These are phyloP conservation scores for Penicillium daleae DNA, from an alignment of 495 filamentous ascomycete species.

Conservation along the genomic window DNA sequence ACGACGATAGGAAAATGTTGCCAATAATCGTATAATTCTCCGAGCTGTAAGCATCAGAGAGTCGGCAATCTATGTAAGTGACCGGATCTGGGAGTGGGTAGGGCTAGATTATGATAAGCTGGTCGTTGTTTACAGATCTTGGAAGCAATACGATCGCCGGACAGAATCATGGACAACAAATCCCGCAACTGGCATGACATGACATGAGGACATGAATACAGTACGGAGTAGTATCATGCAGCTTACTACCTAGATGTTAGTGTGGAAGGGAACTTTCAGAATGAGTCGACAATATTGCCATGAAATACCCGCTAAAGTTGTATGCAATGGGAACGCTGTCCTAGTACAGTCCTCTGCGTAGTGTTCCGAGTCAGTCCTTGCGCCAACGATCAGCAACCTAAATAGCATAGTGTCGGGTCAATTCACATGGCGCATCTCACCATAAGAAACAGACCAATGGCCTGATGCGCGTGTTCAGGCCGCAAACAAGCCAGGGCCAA, in stretches of 20 bases:
- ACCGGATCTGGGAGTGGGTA: neutral
- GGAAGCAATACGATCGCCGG: neutral
- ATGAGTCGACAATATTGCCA: neutral
- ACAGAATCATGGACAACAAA: neutral
- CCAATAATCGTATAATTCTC: neutral
- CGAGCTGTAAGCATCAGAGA: neutral
- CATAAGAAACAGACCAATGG: slow-evolving; percentile 1
- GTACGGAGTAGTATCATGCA: slow-evolving; percentile 1
- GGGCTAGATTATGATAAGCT: neutral
- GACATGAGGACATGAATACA: neutral
- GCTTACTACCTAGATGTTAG: neutral
- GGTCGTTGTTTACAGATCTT: neutral
- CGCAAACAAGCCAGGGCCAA: neutral
- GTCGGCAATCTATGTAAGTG: neutral
- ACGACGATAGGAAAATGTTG: neutral
- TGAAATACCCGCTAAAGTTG: neutral
- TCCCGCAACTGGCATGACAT: neutral
- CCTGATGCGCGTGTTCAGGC: neutral
- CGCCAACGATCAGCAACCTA: neutral
- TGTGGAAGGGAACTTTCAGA: neutral
- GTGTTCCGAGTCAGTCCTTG: neutral
- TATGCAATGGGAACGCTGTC: neutral
- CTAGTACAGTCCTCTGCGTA: neutral
- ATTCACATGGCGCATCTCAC: neutral
- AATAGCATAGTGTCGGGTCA: neutral